Evolutionary conservation across 2,329 filamentous ascomycete genomes (phyloP).

Genomic region (Colletotrichum spinosum): DNA sequence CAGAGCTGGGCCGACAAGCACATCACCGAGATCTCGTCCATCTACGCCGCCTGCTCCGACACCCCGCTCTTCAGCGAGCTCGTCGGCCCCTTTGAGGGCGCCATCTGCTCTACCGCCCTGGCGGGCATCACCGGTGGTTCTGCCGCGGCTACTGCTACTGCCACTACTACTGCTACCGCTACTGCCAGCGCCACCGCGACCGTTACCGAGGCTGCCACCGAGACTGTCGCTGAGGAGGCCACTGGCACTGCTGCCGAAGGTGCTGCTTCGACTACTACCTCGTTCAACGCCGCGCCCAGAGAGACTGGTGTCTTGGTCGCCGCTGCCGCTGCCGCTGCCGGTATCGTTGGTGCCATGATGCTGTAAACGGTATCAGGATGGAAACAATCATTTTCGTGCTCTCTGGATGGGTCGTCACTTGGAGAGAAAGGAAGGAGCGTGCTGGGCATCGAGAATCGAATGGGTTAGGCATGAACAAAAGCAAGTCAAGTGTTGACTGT

Average conservation of each 20-base stretch:
- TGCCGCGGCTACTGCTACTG: not conserved
- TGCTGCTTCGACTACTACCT: conserved; percentile 9
- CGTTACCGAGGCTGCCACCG: not conserved
- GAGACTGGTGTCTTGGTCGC: conserved; percentile 33
- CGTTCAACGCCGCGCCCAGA: conserved; percentile 17
- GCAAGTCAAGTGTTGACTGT: no score
- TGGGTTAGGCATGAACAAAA: no score
- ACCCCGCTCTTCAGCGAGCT: conserved; percentile 37
- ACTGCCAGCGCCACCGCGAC: not conserved
- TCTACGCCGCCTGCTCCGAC: conserved; percentile 43
- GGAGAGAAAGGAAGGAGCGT: no score
- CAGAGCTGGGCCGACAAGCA: conserved; percentile 42
- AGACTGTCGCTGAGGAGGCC: not conserved
- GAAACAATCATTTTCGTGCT: no score
- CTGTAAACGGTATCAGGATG: conserved; percentile 1
- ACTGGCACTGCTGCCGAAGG: not conserved
- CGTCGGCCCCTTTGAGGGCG: conserved; percentile 6
- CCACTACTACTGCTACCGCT: conserved; percentile 1
- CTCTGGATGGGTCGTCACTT: no score
- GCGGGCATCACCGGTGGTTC: conserved; percentile 6
- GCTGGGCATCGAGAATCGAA: no score
- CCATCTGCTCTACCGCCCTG: conserved; percentile 22
- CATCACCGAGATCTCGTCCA: conserved; percentile 36
- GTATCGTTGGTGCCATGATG: conserved; percentile 27
- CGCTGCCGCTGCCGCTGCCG: conserved; percentile 22